phyloP scores from a whole-genome alignment of 202 grass and related monocot genomes.

The Digitaria exilis region DNA sequence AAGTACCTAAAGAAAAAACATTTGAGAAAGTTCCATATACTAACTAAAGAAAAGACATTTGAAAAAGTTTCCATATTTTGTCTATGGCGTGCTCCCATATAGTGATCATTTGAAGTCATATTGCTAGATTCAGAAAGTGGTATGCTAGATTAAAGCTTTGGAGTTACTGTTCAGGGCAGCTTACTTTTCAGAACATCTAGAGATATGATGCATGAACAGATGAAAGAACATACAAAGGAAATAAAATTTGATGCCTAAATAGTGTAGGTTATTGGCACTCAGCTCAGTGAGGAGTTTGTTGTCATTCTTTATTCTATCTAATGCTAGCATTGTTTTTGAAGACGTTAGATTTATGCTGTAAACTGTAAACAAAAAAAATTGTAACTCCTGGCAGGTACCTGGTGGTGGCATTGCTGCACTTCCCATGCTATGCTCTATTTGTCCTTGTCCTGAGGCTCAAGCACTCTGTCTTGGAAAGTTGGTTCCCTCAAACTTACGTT shows the following conservation, averaged over 20 bases:
- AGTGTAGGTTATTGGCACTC: neutral
- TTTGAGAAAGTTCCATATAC: too few relatives aligned
- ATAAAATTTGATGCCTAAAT: neutral
- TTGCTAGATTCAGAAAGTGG: neutral
- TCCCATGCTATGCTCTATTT: slow-evolving; percentile 82
- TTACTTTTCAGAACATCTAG: neutral
- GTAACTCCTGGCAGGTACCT: slow-evolving; percentile 61
- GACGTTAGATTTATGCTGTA: neutral
- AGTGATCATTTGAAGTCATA: neutral
- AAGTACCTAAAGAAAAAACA: neutral
- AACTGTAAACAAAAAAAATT: neutral
- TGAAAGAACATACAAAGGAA: neutral
- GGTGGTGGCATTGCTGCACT: slow-evolving; percentile 73
- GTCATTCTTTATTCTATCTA: neutral
- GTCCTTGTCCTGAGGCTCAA: slow-evolving; percentile 68
- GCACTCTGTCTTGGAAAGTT: slow-evolving; percentile 54
- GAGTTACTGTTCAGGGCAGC: neutral
- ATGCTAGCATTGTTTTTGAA: neutral
- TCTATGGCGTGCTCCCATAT: too few relatives aligned
- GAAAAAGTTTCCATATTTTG: neutral
- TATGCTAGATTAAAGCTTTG: neutral
- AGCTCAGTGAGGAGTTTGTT: neutral
- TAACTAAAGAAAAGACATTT: neutral
- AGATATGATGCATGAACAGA: neutral
- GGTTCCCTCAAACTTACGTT: slow-evolving; percentile 54